phyloP scores from a whole-genome alignment of 116 monocot genomes.

The Zostera marina region DNA sequence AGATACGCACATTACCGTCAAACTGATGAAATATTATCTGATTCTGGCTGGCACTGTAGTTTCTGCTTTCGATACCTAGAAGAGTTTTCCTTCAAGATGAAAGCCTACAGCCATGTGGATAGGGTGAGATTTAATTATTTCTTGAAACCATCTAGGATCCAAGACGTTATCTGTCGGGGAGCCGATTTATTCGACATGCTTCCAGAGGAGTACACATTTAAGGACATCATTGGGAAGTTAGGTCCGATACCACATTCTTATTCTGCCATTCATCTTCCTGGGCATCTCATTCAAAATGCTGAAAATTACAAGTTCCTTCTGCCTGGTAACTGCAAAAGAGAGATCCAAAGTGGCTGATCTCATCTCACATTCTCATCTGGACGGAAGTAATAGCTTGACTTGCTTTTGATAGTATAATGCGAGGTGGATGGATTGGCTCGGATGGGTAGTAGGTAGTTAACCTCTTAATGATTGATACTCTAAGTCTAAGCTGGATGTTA shows the following conservation, averaged over 20 bases:
- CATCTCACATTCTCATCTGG: no score
- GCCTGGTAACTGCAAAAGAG: conserved; percentile 22
- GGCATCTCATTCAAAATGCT: conserved; percentile 14
- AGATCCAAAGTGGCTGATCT: conserved; percentile 6
- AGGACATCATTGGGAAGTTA: conserved; percentile 19
- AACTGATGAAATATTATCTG: conserved; percentile 56
- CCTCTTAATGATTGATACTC: no score
- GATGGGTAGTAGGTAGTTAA: no score
- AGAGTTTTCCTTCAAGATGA: conserved; percentile 78
- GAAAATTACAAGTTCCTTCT: conserved; percentile 17
- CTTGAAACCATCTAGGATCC: conserved; percentile 16
- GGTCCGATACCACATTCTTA: conserved; percentile 20
- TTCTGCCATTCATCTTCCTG: conserved; percentile 21
- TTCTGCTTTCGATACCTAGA: conserved; percentile 66
- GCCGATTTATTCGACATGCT: conserved; percentile 23
- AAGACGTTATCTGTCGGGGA: conserved; percentile 19
- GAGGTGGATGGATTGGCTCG: no score
- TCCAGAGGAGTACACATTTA: conserved; percentile 21
- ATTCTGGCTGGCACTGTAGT: conserved; percentile 88
- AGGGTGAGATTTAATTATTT: conserved; percentile 17
- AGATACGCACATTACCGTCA: conserved; percentile 70
- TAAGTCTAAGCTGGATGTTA: no score
- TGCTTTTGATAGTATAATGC: background rate
- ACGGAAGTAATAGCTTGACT: background rate
- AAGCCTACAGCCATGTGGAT: conserved; percentile 30